Evolutionary conservation across 805 yeast species (phyloP), one percentile per base, ranked within the genome.

Genomic region (Candida cerambycidarum): DNA sequence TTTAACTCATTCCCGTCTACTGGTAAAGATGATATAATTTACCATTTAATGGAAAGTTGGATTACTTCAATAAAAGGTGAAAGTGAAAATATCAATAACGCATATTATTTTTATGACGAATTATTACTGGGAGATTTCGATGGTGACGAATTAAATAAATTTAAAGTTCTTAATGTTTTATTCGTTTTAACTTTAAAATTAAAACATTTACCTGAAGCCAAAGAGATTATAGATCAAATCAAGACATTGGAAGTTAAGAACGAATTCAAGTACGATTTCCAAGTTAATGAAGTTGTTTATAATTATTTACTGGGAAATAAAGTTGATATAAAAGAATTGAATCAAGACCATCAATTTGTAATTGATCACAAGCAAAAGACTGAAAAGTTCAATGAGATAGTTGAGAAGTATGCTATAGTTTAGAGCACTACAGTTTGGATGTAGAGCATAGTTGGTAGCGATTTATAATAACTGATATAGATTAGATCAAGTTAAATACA

Each of bases 41-140:
- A 79, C 61, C 90, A 88, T 53, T 74, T 89, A 24, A 79, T 89
- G 23, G 95, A 88, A 60, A 80, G 95, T 12, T 87, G 90, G 80
- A 43, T 69, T 18, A 54, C 59, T 35, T 54, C 72, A 5, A 52
- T 67, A 32, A 65, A 61, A 52, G 75, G 74, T 23, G 69, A 63
- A 42, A 50, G 69, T 15, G 74, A 69, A 47, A 68, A 69, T 52
- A 65, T 70, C 42, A 63, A 52, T 47, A 67, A 65, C 48, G 51
- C 71, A 4, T 66, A 63, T 62, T 85, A 82, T 59, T 82, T 84
- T 57, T 85, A 75, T 60, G 97, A 92, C 63, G 99, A 92, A 65
- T 70, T 85, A 44, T 72, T 89, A 32, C 81, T 85, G 10, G 48
- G 55, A 10, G 72, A 66, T 46, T 67, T 66, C 35, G 69, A 67